Evolutionary conservation across 2,329 filamentous ascomycete genomes (phyloP), one percentile per base, ranked within the genome.

Genomic region (Fusarium mexicanum): DNA sequence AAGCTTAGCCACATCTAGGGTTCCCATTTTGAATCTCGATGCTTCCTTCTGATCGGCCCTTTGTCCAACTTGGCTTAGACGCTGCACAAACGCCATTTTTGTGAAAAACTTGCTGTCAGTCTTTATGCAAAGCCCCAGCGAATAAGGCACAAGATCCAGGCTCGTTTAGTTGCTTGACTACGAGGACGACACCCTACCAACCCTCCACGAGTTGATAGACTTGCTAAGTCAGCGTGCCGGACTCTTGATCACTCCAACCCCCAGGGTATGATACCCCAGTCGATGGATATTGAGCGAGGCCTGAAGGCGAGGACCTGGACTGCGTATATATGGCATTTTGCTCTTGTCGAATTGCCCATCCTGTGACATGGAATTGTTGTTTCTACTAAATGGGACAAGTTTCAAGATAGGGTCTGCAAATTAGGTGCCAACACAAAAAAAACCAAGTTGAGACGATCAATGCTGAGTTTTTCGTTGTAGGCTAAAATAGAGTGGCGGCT

Each of bases 1-100:
- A 35, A 67, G 71, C 71, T 72, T 69, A 67, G 72, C 71, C 72
- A 74, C 71, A 67, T 64, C 74, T 61, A 59, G 29, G 64, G 59
- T 38, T 57, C 37, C 29, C 18, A 55, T 67, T 47, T 61, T 20
- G 44, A 64, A 74, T 74, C 71, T 74, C 72, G 72, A 74, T 74
- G 72, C 40, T 72, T 35, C 67, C 47, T 38, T 53, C 29, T 43
- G 67, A 64, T 69, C 72, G 67, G 72, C 51, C 71, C 72, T 64
- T 74, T 64, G 58, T 68, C 58, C 41, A 53, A 61, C 41, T 47
- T 37, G 38, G 46, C 47, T 40, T 57, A 58, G 47, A 43, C 35
- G 40, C 47, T 61, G 60, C 69, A 71, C 67, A 67, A 71, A 62
- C 69, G 37, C 51, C 38, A 63, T 55, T 46, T 57, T 54, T 33